Conservation (phyloP, 352 stramenopile species). For the Phytophthora ohioensis region DNA sequence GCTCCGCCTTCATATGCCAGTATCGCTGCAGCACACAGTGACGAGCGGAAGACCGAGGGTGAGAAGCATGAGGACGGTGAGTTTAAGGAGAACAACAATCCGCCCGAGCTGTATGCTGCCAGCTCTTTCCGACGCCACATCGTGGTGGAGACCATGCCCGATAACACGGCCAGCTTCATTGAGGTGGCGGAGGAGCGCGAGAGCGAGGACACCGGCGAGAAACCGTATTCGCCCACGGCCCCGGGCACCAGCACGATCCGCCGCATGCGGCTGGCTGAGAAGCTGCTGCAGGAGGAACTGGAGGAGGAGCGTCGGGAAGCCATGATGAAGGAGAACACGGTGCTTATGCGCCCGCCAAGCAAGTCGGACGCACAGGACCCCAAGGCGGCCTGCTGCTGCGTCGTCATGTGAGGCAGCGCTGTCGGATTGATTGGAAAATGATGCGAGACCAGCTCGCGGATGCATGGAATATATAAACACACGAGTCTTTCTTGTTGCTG, state of each 20-base stretch:
- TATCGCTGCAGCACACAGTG: constrained; percentile 3
- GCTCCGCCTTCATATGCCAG: constrained; percentile 33
- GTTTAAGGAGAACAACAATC: constrained; percentile 35
- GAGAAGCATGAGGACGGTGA: constrained; percentile 22
- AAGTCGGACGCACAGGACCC: constrained; percentile 39
- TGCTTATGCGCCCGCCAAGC: constrained; percentile 44
- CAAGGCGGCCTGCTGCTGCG: constrained; percentile 56
- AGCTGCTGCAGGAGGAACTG: constrained; percentile 66
- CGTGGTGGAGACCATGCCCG: constrained; percentile 61
- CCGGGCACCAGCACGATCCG: constrained; percentile 69
- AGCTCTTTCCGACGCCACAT: constrained; percentile 72
- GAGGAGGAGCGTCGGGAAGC: constrained; percentile 65
- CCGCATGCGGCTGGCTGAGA: constrained; percentile 71
- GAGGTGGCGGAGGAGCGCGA: constrained; percentile 59
- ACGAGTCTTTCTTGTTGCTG: constrained; percentile 6
- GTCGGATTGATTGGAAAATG: constrained; percentile 8
- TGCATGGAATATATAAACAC: constrained; percentile 40
- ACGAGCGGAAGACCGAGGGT: constrained; percentile 34
- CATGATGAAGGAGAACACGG: constrained; percentile 61
- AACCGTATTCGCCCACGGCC: constrained; percentile 74
- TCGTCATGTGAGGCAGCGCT: constrained; percentile 60
- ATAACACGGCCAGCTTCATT: constrained; percentile 74
- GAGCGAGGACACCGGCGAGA: constrained; percentile 43
- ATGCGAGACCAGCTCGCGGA: constrained; percentile 18
- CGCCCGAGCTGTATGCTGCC: constrained; percentile 44